These are phyloP conservation scores for Phoma sp. DNA, from an alignment of 2,329 filamentous ascomycete species.

Conservation along the genomic window DNA sequence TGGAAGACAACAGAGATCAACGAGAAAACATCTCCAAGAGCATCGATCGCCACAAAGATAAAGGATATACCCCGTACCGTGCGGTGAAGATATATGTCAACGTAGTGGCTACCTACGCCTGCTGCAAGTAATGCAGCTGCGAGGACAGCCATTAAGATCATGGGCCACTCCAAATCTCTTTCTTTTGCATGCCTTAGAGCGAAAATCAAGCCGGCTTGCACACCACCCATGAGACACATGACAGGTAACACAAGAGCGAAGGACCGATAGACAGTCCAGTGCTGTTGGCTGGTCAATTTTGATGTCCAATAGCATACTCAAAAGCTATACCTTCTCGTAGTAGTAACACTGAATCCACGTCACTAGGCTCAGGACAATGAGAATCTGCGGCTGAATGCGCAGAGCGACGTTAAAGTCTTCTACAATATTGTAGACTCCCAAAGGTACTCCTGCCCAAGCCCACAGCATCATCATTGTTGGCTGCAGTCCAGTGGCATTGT, in stretches of 20 bases:
- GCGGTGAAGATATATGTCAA: constrained; percentile 69
- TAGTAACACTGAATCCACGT: constrained; percentile 65
- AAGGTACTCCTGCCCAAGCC: constrained; percentile 69
- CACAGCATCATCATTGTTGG: constrained; percentile 76
- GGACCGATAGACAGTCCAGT: constrained; percentile 60
- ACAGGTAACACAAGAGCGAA: constrained; percentile 58
- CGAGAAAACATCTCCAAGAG: constrained; percentile 70
- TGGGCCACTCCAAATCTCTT: constrained; percentile 62
- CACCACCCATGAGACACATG: constrained; percentile 62
- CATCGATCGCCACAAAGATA: constrained; percentile 73
- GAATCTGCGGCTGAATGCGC: constrained; percentile 62
- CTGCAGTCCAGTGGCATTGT: constrained; percentile 69
- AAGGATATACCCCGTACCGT: constrained; percentile 75
- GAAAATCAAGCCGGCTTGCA: constrained; percentile 66
- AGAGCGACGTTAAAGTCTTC: constrained; percentile 60
- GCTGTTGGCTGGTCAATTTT: constrained; percentile 41
- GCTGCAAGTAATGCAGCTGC: constrained; percentile 68
- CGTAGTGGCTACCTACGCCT: constrained; percentile 72
- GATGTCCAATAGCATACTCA: background rate
- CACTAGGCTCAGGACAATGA: constrained; percentile 57
- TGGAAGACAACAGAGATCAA: constrained; percentile 69
- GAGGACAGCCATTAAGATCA: constrained; percentile 69
- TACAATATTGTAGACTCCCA: constrained; percentile 67
- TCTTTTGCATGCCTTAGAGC: constrained; percentile 56
- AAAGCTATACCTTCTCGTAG: constrained; percentile 51